Base-by-base conservation (phyloP, 345 rosid genomes). In the Corchorus olitorius region DNA sequence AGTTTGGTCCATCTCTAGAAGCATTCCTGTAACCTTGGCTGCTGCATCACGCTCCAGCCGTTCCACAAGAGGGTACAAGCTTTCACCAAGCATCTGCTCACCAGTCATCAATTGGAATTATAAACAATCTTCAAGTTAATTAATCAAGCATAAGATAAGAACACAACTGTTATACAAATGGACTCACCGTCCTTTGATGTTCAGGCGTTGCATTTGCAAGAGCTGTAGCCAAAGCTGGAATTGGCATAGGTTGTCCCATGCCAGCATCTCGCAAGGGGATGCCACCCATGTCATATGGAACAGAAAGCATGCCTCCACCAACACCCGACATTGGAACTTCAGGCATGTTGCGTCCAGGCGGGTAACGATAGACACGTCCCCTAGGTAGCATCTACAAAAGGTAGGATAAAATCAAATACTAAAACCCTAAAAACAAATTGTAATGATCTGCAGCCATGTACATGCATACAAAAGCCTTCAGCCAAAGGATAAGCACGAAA, bases 1-100 rank as follows among this genome's bases (percentile, higher is more conserved):
- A 5, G 93, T 83, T 84, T 92, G 95, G 65, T 94, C 97, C 97
- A 92, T 92, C 80, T 92, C 98, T 77, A 94, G 86, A 78, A 94
- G 89, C 95, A 90, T 92, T 6, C 98, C 92, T 0, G 95, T 92
- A 48, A 93, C 93, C 81, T 93, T 89, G 8, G 91, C 91, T 0
- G 94, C 94, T 2, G 86, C 78, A 34, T 89, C 89, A 62, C 78
- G 91, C 80, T 90, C 97, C 81, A 90, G 85, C 82, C 88, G 88
- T 37, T 90, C 93, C 59, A 93, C 98, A 2, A 88, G 81, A 4
- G 93, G 93, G 76, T 90, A 92, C 16, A 94, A 83, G 76, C 69
- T 90, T 76, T 92, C 97, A 6, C 98, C 97, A 74, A 92, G 88
- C 92, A 88, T 75, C 98, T 93, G 74, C 43, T 64, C 41, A 72